Evolutionary conservation across 352 stramenopile species (phyloP), one percentile per base, ranked within the genome.

Genomic region (Globisporangium okanoganense): DNA sequence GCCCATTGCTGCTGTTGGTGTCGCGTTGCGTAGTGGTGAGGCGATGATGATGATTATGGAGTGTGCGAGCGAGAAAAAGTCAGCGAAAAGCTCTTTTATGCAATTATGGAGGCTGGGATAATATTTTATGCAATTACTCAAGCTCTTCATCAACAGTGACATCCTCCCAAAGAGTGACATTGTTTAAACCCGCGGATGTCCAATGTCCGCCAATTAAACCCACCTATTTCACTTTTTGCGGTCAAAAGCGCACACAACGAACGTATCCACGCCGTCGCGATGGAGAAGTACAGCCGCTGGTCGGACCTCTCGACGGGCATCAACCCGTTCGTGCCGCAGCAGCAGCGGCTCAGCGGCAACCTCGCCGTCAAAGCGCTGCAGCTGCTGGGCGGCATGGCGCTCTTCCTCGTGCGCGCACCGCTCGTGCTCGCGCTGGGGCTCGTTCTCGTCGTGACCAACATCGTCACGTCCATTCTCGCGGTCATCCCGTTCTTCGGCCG

Each of bases 251-350:
- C 35, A 45, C 31, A 58, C 13, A 16, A 16, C 2, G 24, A n/a
- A n/a, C n/a, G n/a, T n/a, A n/a, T n/a, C n/a, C n/a, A n/a, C n/a
- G n/a, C n/a, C 24, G 6, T 7, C 54, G 27, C 53, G 50, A 94
- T 94, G 85, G 85, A 95, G 69, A 95, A 95, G 69, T 95, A 88
- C 73, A 91, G 72, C 56, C 79, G 85, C 38, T 95, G 85, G 85
- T 78, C 82, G 65, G 85, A 95, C 51, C 73, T 93, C 69, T 87
- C 78, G 60, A 95, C 85, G 61, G 85, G 85, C 29, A 88, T 92
- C 62, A 95, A 95, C 68, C 85, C 85, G 63, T 95, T 95, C 71
- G 85, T 95, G 61, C 83, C 83, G 55, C 78, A 88, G 67, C 76
- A 82, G 63, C 75, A 80, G 67, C 78, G 75, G 2, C 72, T 88